Conservation (phyloP, 495 filamentous ascomycete species). For the Apiosordaria backusii region DNA sequence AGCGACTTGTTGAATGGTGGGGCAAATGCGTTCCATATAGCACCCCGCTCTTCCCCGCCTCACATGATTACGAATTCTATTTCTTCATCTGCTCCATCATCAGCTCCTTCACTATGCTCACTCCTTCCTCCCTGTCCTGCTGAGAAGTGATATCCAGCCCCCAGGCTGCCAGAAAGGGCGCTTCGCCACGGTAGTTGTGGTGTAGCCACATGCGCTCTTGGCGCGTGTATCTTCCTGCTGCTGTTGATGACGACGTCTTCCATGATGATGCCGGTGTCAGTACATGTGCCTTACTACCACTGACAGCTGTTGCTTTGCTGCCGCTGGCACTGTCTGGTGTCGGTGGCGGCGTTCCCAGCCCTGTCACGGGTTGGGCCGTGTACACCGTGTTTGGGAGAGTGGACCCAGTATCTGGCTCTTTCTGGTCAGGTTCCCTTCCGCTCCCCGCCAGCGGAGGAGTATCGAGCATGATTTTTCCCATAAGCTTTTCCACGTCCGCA, state of each 20-base stretch:
- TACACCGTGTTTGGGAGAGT: not conserved
- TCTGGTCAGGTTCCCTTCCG: not conserved
- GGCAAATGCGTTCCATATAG: not conserved
- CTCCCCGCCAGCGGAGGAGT: not conserved
- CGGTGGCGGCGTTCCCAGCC: slow-evolving; percentile 12
- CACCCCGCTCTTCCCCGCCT: not conserved
- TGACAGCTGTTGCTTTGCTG: not conserved
- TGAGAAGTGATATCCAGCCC: slow-evolving; percentile 34
- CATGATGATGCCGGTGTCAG: too few species aligned
- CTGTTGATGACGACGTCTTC: too few species aligned
- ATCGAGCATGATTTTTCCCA: slow-evolving; percentile 6
- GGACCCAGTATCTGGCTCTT: not conserved
- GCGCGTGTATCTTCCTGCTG: slow-evolving; percentile 13
- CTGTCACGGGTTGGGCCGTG: not conserved
- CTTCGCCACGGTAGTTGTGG: slow-evolving; percentile 41
- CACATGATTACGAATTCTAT: too few species aligned
- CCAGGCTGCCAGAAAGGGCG: slow-evolving; percentile 40
- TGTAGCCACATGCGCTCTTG: slow-evolving; percentile 42
- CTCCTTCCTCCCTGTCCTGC: slow-evolving; percentile 34
- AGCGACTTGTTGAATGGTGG: not conserved
- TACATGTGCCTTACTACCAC: not conserved
- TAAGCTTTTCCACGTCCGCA: not conserved
- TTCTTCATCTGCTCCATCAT: slow-evolving; percentile 23
- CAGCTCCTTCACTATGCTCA: slow-evolving; percentile 36
- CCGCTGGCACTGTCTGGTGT: slow-evolving; percentile 21